Evolutionary conservation across 345 rosid genomes (phyloP).

Genomic region (Bruguiera parviflora): DNA sequence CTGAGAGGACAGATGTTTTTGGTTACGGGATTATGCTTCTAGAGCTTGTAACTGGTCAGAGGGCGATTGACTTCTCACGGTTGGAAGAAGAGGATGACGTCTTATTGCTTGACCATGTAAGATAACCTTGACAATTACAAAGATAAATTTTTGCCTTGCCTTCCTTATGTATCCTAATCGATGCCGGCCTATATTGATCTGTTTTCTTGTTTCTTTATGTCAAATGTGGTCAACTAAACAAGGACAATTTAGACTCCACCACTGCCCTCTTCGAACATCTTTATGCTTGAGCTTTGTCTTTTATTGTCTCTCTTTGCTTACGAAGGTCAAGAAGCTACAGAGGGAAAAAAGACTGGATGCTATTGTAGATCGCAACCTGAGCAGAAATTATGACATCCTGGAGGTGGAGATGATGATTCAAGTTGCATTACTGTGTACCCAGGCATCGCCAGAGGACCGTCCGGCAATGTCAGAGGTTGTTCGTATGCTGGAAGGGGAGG

Average conservation of each 20-base stretch:
- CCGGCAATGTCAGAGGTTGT: slow-evolving; percentile 93
- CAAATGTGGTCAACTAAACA: background rate
- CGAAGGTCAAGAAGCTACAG: slow-evolving; percentile 93
- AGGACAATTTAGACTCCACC: background rate
- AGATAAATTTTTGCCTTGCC: background rate
- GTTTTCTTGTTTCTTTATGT: background rate
- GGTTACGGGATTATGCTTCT: slow-evolving; percentile 94
- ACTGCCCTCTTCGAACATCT: background rate
- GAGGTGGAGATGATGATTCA: slow-evolving; percentile 92
- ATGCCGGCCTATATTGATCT: background rate
- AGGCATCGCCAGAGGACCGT: slow-evolving; percentile 79
- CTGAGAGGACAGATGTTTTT: slow-evolving; percentile 94
- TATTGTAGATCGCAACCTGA: slow-evolving; percentile 76
- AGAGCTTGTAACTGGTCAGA: slow-evolving; percentile 99
- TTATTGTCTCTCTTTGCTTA: slow-evolving; percentile 4
- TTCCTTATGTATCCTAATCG: slow-evolving; percentile 10
- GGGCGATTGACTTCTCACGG: slow-evolving; percentile 93
- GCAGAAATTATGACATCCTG: slow-evolving; percentile 42
- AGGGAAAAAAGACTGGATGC: slow-evolving; percentile 78
- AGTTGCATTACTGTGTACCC: slow-evolving; percentile 88
- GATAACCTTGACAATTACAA: slow-evolving; percentile 13
- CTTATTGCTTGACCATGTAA: slow-evolving; percentile 86
- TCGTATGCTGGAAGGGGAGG: slow-evolving; percentile 97
- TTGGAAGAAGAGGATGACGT: slow-evolving; percentile 97
- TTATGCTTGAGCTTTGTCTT: background rate